phyloP scores from a whole-genome alignment of 331 rosid genomes.

The Dryas integrifolia region DNA sequence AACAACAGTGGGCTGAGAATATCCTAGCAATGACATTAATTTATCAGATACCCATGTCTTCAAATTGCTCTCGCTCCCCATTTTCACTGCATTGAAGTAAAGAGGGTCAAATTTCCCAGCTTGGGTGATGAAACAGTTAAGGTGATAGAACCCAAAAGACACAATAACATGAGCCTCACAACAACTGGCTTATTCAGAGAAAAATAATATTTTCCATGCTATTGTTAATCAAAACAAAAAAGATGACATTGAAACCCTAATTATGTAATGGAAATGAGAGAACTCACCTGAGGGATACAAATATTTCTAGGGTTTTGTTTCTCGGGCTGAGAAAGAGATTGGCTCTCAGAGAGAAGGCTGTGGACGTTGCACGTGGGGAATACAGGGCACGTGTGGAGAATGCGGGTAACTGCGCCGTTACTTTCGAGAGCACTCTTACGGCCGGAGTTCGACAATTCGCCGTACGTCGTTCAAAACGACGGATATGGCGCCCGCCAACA shows the following conservation, averaged over 20 bases:
- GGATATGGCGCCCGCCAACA: background rate
- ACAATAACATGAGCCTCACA: too few relatives aligned
- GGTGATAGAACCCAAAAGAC: too few relatives aligned
- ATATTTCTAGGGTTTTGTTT: background rate
- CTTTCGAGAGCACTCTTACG: background rate
- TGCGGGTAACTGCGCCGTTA: background rate
- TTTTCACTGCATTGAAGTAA: conserved; percentile 20
- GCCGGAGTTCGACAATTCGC: conserved; percentile 4
- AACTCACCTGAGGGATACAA: background rate
- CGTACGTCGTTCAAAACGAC: background rate
- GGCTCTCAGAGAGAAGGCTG: background rate
- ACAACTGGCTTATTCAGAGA: too few relatives aligned
- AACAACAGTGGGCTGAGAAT: conserved; percentile 69
- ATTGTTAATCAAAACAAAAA: background rate
- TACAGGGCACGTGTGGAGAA: background rate
- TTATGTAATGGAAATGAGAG: background rate
- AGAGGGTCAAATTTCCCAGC: too few relatives aligned
- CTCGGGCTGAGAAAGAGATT: background rate
- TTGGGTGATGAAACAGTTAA: too few relatives aligned
- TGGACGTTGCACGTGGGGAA: background rate
- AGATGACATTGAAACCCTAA: conserved; percentile 6
- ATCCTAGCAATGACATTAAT: conserved; percentile 67
- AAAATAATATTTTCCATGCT: background rate
- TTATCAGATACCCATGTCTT: conserved; percentile 85
- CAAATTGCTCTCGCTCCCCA: conserved; percentile 63